Evolutionary conservation across 352 stramenopile genomes (phyloP), one percentile per base, ranked within the genome.

Genomic region (Plasmopara halstedii): DNA sequence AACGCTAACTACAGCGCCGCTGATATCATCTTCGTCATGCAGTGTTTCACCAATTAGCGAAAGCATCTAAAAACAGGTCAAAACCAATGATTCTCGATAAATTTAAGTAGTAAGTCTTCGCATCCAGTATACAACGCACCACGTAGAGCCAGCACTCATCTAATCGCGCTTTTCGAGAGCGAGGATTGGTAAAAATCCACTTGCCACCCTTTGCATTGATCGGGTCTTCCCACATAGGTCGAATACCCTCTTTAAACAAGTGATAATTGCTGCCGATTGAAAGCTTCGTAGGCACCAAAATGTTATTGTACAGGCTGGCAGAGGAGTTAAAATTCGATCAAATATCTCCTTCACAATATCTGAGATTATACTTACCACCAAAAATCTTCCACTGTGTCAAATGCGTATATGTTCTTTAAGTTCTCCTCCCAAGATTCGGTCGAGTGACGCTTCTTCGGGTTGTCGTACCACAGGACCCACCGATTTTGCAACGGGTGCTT

Each of bases 201-300:
- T 98, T 98, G 53, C 95, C 95, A 25, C 95, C 95, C 64, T 83
- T 97, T 51, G 67, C 79, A 66, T 98, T 98, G 31, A 83, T 73
- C 18, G 84, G 77, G 64, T 98, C 94, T 71, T 99, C 95, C 95
- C 95, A 99, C 86, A 98, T 98, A 18, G 95, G 95, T 43, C 93
- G 79, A 34, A 98, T 89, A 37, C 94, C 94, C 36, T 98, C 76
- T 64, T 97, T 97, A 64, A 99, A 99, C 53, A 99, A 73, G 62
- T 98, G 94, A 69, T 98, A 99, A 80, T 99, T 98, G 60, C 85
- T 97, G 58, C 87, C 84, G 11, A 91, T 70, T 36, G 82, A 69
- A 26, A 98, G 74, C 58, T 94, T 83, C 36, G 74, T 94, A 35
- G 88, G 78, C 44, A 83, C 73, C 46, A 95, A 60, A n/a, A 98